Conservation (phyloP, 306 rosid species). For the Neltuma alba region DNA sequence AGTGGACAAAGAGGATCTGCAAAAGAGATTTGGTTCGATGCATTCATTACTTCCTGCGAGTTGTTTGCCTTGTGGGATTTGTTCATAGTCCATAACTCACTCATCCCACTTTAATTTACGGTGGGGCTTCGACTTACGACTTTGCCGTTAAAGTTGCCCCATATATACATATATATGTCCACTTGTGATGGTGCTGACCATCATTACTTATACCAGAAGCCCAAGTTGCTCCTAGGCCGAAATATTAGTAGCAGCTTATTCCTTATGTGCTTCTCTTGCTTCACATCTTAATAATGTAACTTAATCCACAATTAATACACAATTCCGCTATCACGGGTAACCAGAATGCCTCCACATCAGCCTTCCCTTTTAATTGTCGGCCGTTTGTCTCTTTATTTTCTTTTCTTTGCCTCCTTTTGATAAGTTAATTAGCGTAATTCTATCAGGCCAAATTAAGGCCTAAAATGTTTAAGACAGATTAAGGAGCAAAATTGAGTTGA, state of each 20-base stretch:
- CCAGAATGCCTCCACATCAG: slow-evolving; percentile 53
- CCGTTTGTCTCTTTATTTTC: slow-evolving; percentile 50
- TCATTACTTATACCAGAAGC: slow-evolving; percentile 37
- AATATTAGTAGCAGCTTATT: slow-evolving; percentile 33
- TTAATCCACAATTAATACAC: neutral
- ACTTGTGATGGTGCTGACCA: slow-evolving; percentile 50
- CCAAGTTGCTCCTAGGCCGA: slow-evolving; percentile 39
- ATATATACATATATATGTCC: too few relatives aligned
- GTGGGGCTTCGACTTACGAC: slow-evolving; percentile 46
- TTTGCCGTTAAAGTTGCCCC: slow-evolving; percentile 45
- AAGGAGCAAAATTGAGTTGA: neutral
- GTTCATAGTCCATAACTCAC: slow-evolving; percentile 54
- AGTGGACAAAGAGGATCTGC: slow-evolving; percentile 49
- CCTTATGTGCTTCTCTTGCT: slow-evolving; percentile 24
- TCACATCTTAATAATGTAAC: slow-evolving; percentile 26
- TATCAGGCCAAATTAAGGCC: neutral
- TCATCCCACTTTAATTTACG: slow-evolving; percentile 42
- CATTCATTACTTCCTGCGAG: slow-evolving; percentile 45
- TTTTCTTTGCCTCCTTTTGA: neutral
- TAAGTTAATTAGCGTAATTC: neutral
- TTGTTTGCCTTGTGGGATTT: slow-evolving; percentile 50
- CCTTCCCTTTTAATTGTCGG: slow-evolving; percentile 61
- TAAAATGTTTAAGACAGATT: neutral
- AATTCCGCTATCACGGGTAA: slow-evolving; percentile 49
- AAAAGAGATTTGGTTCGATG: slow-evolving; percentile 74